Base-by-base conservation (phyloP, 192 early-diverging fungal species). In the Coemansia erecta region DNA sequence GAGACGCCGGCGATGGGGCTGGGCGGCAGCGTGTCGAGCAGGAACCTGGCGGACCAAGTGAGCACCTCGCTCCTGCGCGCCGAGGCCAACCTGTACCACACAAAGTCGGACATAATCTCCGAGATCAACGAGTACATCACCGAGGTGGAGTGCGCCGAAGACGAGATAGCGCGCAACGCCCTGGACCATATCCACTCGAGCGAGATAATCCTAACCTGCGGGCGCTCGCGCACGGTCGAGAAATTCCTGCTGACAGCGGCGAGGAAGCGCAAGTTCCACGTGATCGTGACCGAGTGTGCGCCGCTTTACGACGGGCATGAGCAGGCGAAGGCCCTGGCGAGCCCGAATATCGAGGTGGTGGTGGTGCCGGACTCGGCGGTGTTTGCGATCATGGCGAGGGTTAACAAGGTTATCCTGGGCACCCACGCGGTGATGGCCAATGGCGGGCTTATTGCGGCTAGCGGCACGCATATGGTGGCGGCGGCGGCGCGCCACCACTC, bases 371-470 rank as follows among this genome's bases (percentile, higher is more conserved):
- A 98, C 65, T 88, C 93, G 15, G 93, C 96, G 0, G 87, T 94
- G 17, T 96, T 95, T 86, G 94, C 94, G 10, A 89, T 97, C 52
- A 98, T 98, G 96, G 89, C 94, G 37, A 85, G 96, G 47, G 94
- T 97, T 19, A 95, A 95, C 84, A 98, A 97, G 74, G 94, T 98
- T 24, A 89, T 98, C 59, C 71, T 96, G 28, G 93, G 93, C 23
- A 89, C 92, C 1, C 91, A 94, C 56, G 92, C 92, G 14, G 92
- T 98, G 22, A 85, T 93, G 33, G 94, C 91, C 33, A 95, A 98
- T 73, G 96, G 96, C 56, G 94, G 92, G 1, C 67, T 97, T 42
- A 88, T 98, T 9, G 88, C 92, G 0, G 82, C 86, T 2, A 84
- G 84, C 56, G 94, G 94, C 43, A 85, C 88, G 19, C 85, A 92